A percentile compares a stretch with the other conserved stretches of the same genome.
phyloP scores from a whole-genome alignment of 2,329 filamentous ascomycete species.

The Aspergillus sp. region DNA sequence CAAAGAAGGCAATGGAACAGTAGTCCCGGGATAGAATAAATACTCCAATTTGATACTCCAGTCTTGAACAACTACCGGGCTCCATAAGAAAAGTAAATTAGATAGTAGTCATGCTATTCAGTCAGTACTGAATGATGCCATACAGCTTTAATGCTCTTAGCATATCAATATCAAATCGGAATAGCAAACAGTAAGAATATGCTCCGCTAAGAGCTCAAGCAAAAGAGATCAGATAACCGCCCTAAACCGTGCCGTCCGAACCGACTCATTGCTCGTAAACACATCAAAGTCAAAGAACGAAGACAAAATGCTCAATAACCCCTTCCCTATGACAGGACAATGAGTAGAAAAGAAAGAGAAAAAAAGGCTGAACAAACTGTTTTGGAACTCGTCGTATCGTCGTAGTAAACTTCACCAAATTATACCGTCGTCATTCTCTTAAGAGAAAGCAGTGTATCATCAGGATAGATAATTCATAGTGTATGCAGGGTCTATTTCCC shows the following conservation, averaged over 20 bases:
- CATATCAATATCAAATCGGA: neutral
- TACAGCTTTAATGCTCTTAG: neutral
- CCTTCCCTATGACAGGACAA: slow-evolving; percentile 4
- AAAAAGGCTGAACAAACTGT: slow-evolving; percentile 10
- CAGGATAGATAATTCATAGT: slow-evolving; percentile 21
- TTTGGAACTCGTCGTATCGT: slow-evolving; percentile 21
- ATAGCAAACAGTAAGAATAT: slow-evolving; percentile 10
- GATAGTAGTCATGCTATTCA: neutral
- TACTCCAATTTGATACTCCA: no score
- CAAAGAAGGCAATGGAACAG: no score
- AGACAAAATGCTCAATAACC: slow-evolving; percentile 12
- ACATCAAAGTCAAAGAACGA: slow-evolving; percentile 20
- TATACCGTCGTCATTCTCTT: slow-evolving; percentile 23
- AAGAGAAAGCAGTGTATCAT: slow-evolving; percentile 17
- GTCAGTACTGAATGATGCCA: neutral
- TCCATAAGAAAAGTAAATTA: neutral
- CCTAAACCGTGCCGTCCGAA: slow-evolving; percentile 12
- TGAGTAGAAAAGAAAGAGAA: slow-evolving; percentile 4
- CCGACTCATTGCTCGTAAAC: slow-evolving; percentile 29
- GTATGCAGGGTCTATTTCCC: slow-evolving; percentile 24
- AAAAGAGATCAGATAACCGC: slow-evolving; percentile 21
- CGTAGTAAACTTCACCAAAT: slow-evolving; percentile 15
- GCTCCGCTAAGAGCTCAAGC: slow-evolving; percentile 11
- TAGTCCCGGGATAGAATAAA: no score
- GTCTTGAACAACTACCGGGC: no score